phyloP scores from a whole-genome alignment of 2,329 filamentous ascomycete species.

The Elsinoe fawcettii region DNA sequence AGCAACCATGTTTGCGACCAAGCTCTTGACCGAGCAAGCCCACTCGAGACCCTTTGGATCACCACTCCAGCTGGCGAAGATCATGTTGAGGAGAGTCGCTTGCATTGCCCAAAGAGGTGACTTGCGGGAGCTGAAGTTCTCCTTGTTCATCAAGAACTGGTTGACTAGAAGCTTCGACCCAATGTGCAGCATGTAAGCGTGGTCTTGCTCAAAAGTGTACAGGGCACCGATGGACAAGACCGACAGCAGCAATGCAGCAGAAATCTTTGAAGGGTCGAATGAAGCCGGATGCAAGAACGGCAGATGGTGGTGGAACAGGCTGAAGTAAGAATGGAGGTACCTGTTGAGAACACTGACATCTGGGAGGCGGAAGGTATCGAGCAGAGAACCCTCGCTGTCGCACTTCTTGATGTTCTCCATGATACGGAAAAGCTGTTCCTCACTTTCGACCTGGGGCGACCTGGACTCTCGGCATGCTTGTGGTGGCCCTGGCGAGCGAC shows the following conservation, averaged over 20 bases:
- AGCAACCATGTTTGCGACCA: slow-evolving; percentile 96
- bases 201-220: slow-evolving; percentile 94
- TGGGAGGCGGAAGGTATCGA: slow-evolving; percentile 84
- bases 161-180: slow-evolving; percentile 96
- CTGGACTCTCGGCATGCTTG: slow-evolving; percentile 57
- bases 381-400: slow-evolving; percentile 73
- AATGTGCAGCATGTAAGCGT: slow-evolving; percentile 94
- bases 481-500: slow-evolving; percentile 60
- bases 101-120: slow-evolving; percentile 99
- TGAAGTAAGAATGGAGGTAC: slow-evolving; percentile 93
- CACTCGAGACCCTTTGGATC: slow-evolving; percentile 96
- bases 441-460: slow-evolving; percentile 72
- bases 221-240: slow-evolving; percentile 92
- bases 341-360: slow-evolving; percentile 74
- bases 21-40: slow-evolving; percentile 97
- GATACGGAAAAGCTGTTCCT: slow-evolving; percentile 78
- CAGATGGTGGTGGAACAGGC: slow-evolving; percentile 91
- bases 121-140: slow-evolving; percentile 96
- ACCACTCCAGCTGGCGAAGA: slow-evolving; percentile 98
- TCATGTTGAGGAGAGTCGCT: slow-evolving; percentile 92
- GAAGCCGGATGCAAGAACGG: slow-evolving; percentile 92
- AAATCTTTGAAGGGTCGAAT: slow-evolving; percentile 71
- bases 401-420: slow-evolving; percentile 76
- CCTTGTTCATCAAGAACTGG: slow-evolving; percentile 94
- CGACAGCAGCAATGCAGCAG: slow-evolving; percentile 76